Conservation (phyloP, 192 early-diverging fungal genomes). For the Entophlyctis luteolus region DNA sequence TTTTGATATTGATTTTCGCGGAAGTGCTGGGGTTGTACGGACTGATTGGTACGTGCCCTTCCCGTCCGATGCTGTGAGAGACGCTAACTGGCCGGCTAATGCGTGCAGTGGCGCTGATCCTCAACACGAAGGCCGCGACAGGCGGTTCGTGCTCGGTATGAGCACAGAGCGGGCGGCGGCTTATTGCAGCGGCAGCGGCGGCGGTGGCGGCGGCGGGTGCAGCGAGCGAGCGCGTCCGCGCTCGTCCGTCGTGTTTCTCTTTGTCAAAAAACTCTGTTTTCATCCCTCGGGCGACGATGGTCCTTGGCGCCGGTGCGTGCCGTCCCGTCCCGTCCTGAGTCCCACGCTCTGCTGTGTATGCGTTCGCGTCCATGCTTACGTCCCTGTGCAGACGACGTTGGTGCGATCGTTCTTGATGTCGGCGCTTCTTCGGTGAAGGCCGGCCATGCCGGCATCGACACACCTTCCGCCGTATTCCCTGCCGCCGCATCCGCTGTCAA, state of each 20-base stretch:
- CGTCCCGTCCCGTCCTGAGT: not conserved
- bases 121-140: slow-evolving; percentile 92
- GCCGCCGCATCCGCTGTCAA: slow-evolving; percentile 62
- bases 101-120: slow-evolving; percentile 80
- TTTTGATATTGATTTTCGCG: slow-evolving; percentile 97
- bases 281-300: not conserved
- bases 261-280: not conserved
- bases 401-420: slow-evolving; percentile 88
- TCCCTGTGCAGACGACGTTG: slow-evolving; percentile 75
- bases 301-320: not conserved
- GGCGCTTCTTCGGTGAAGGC: slow-evolving; percentile 83
- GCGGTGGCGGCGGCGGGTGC: not conserved
- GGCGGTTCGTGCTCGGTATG: slow-evolving; percentile 9
- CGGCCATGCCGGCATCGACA: slow-evolving; percentile 97
- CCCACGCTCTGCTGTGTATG: not conserved
- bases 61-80: slow-evolving; percentile 27
- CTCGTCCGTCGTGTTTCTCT: not conserved
- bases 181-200: not conserved
- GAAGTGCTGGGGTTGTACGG: slow-evolving; percentile 85
- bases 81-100: slow-evolving; percentile 70
- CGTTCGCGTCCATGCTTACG: not conserved
- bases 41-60: slow-evolving; percentile 44
- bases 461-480: slow-evolving; percentile 82
- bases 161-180: too few relatives aligned
- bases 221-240: not conserved